Evolutionary conservation across 164 flowering plant genomes (phyloP).

Genomic region (Vitis rotundifolia): DNA sequence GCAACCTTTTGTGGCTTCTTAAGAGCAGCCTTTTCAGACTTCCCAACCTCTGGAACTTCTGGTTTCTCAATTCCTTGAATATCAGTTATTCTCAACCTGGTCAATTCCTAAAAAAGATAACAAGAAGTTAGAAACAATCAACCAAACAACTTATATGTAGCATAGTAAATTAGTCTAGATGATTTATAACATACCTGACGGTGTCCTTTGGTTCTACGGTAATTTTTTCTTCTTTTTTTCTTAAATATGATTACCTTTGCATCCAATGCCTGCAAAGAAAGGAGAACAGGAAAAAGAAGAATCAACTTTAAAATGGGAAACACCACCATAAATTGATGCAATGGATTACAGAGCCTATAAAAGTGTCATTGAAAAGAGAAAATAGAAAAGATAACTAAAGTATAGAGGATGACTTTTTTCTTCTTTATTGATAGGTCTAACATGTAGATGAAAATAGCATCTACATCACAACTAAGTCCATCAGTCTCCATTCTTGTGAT

Average conservation of each 20-base stretch:
- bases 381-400: too few species aligned
- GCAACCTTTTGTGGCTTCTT: conserved; percentile 45
- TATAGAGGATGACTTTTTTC: too few species aligned
- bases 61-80: conserved; percentile 87
- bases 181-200: conserved; percentile 66
- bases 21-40: conserved; percentile 25
- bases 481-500: too few species aligned
- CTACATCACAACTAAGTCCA: too few species aligned
- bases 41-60: conserved; percentile 18
- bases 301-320: neutral
- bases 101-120: conserved; percentile 59
- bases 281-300: neutral
- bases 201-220: conserved; percentile 92
- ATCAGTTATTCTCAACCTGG: conserved; percentile 79
- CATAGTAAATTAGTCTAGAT: neutral
- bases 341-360: neutral
- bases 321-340: neutral
- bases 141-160: neutral
- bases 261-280: conserved; percentile 74
- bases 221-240: conserved; percentile 97
- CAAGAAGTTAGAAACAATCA: conserved; percentile 7
- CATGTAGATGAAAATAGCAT: too few species aligned
- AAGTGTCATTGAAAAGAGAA: too few species aligned
- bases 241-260: conserved; percentile 96
- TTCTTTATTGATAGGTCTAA: too few species aligned